Evolutionary conservation across 495 filamentous ascomycete species (phyloP), one percentile per base, ranked within the genome.

Genomic region (Aspergillus sclerotiicarbonarius): DNA sequence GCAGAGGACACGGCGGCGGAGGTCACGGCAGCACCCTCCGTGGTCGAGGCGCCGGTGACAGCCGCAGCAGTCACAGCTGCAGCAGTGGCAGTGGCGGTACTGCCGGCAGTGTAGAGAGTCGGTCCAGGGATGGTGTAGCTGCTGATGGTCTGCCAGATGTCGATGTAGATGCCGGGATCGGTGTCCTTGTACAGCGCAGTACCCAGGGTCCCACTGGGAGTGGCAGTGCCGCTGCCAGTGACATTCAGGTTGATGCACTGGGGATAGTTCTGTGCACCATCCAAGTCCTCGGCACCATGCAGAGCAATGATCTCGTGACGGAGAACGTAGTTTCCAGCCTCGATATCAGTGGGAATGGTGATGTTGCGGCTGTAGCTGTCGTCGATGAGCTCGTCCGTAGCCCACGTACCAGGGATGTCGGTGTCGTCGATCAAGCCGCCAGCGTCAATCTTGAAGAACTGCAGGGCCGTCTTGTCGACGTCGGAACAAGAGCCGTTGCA

Each of bases 371-470:
- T 81, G 68, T 81, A 83, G 78, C 83, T 81, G 70, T 85, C 83
- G 39, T 74, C 71, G 65, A 85, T 84, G 45, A 94, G 74, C 16
- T 78, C 64, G 64, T 92, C 87, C 8, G 82, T 71, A 5, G 79
- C 87, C 89, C 88, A 92, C 7, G 62, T 75, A 5, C 86, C 87
- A 4, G 80, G 80, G 12, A 60, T 58, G 46, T 58, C 60, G 6
- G 73, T 68, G 35, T 76, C 77, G 63, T 78, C 67, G 58, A 84
- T 67, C 45, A 89, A 74, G 50, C 87, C 89, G 2, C 72, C 68
- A n/a, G 80, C 79, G 59, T 80, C 82, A 57, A 92, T 88, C 82
- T 92, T 91, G 82, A 91, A 89, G 74, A 86, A 92, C 47, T 84
- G 62, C 12, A 92, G 81, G 0, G 62, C 67, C 0, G 73, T 76